Evolutionary conservation across 2,329 filamentous ascomycete species (phyloP).

Genomic region (Akanthomyces uredinophilus): DNA sequence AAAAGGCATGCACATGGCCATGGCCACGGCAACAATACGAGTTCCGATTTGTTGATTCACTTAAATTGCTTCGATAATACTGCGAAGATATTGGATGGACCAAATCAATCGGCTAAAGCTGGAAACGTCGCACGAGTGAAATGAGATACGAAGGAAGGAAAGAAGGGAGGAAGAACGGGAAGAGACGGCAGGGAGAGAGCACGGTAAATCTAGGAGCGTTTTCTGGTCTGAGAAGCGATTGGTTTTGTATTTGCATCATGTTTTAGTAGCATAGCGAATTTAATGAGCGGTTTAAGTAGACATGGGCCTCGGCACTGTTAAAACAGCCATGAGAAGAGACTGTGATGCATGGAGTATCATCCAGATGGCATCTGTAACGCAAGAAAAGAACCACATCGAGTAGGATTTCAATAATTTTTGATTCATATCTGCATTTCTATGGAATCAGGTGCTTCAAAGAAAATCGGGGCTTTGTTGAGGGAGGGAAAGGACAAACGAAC

Average conservation of each 20-base stretch:
- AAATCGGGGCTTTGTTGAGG: background rate
- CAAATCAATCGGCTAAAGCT: background rate
- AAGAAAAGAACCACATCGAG: background rate
- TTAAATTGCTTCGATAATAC: background rate
- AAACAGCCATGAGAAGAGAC: background rate
- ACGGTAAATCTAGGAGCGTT: background rate
- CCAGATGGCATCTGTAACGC: background rate
- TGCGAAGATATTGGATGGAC: background rate
- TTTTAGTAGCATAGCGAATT: slow-evolving; percentile 13
- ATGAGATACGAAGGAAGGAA: background rate
- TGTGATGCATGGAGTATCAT: background rate
- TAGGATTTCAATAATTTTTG: background rate
- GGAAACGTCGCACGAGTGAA: background rate
- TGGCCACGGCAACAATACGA: background rate
- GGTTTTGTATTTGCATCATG: slow-evolving; percentile 8
- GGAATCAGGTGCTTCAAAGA: slow-evolving; percentile 6
- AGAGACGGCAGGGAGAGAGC: background rate
- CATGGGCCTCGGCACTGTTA: background rate
- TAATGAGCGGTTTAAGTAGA: background rate
- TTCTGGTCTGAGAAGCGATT: slow-evolving; percentile 4
- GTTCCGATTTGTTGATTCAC: background rate
- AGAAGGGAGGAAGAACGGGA: background rate
- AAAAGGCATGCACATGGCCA: background rate
- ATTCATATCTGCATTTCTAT: slow-evolving; percentile 4
- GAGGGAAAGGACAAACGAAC: background rate